Evolutionary conservation across 179 eudicot genomes (phyloP), one percentile per base, ranked within the genome.

Genomic region (Actinidia arguta): DNA sequence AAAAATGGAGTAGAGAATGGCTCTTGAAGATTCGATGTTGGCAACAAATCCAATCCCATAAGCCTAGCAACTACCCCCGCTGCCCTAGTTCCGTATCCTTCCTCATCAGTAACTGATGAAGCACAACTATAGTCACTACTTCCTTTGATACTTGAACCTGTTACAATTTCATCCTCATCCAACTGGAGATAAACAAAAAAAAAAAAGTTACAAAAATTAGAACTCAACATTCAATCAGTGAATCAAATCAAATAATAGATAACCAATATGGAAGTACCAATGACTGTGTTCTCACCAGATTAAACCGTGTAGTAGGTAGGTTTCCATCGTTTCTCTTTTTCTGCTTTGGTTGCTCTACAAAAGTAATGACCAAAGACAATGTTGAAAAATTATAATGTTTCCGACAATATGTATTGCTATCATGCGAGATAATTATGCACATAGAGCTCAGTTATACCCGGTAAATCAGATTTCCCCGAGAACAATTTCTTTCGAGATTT

Each of bases 61-160:
- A 96, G 98, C 90, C 96, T 92, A 18, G 98, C 99, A 76, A 96
- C 94, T 36, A 95, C 98, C 18, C 95, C 88, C 1, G 98, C 98
- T 24, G 94, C 92, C 88, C 80, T 93, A 39, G 83, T 66, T 78
- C 90, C 94, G 66, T 77, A 86, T 56, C 83, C 86, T 75, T 96
- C 98, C n/a, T 96, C 99, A 77, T 93, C 98, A 3, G 93, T 92
- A 27, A 93, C 87, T 14, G 99, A 96, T 18, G 98, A 96, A 83
- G 97, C 92, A 83, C 92, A 91, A 76, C 98, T 93, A 63, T 93
- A 91, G 14, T 92, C 98, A 75, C 98, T 93, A 62, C 92, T 88
- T 80, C 90, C 94, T 82, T 86, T 92, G 54, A 90, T 67, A 84
- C 95, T 93, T 44, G 91, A 87, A 76, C 85, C 88, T 17, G 82